Conservation (phyloP, 1,139 yeast species). For the Keqinozyma sinolaborantium region DNA sequence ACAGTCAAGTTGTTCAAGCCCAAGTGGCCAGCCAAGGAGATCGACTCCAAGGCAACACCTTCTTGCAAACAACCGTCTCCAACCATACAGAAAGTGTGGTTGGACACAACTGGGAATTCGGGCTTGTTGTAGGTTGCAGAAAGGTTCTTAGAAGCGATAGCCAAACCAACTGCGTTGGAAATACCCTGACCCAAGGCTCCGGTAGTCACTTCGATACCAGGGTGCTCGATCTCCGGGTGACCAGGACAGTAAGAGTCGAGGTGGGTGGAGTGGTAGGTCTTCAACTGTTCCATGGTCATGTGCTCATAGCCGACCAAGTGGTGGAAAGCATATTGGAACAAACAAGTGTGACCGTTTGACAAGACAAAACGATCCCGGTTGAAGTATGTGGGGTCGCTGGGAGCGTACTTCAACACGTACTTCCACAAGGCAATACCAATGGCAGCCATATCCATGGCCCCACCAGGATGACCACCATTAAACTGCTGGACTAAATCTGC, state of each 20-base stretch:
- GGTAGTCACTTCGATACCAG: slow-evolving; percentile 36
- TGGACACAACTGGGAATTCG: slow-evolving; percentile 19
- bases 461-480: slow-evolving; percentile 35
- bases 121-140: slow-evolving; percentile 29
- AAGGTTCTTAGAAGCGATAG: slow-evolving; percentile 30
- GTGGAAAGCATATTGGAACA: slow-evolving; percentile 26
- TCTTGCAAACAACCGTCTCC: slow-evolving; percentile 41
- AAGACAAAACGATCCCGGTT: slow-evolving; percentile 33
- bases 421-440: slow-evolving; percentile 31
- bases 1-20: slow-evolving; percentile 27
- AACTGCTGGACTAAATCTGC: slow-evolving; percentile 29
- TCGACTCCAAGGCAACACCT: slow-evolving; percentile 32
- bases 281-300: slow-evolving; percentile 27
- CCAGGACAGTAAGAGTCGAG: slow-evolving; percentile 24
- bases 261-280: slow-evolving; percentile 20
- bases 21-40: slow-evolving; percentile 34
- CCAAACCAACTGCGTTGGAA: slow-evolving; percentile 34
- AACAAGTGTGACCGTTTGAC: slow-evolving; percentile 31
- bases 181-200: slow-evolving; percentile 39
- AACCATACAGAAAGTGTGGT: slow-evolving; percentile 23
- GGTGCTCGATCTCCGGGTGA: slow-evolving; percentile 34
- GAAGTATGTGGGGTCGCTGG: slow-evolving; percentile 24
- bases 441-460: slow-evolving; percentile 39
- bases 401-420: slow-evolving; percentile 25
- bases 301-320: slow-evolving; percentile 27